Evolutionary conservation across 2,329 filamentous ascomycete genomes (phyloP).

Genomic region (Colletotrichum destructivum): DNA sequence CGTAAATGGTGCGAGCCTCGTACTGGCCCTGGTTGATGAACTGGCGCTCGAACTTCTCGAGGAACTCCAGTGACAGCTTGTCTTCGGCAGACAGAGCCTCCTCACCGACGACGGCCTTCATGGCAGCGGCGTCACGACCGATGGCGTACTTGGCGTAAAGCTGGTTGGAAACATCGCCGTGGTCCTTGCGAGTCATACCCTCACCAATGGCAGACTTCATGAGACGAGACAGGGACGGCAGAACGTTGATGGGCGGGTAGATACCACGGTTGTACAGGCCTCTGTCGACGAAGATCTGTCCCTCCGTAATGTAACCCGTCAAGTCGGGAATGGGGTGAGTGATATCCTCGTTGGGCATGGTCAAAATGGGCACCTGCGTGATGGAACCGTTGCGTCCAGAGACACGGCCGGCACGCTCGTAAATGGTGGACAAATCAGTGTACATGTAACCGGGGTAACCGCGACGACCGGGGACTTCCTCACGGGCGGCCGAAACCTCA

Average conservation of each 20-base stretch:
- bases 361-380: constrained; percentile 98
- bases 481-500: constrained; percentile 97
- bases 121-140: constrained; percentile 95
- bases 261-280: constrained; percentile 95
- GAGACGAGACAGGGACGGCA: constrained; percentile 97
- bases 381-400: constrained; percentile 97
- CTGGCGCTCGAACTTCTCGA: constrained; percentile 97
- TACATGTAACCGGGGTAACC: constrained; percentile 99
- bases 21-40: constrained; percentile 96
- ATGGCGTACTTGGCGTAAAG: constrained; percentile 99
- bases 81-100: constrained; percentile 96
- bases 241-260: constrained; percentile 98
- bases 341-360: constrained; percentile 99
- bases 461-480: constrained; percentile 99
- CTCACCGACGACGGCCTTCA: constrained; percentile 99
- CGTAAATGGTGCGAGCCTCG: constrained; percentile 91
- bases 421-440: constrained; percentile 99
- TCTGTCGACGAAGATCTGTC: constrained; percentile 98
- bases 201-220: constrained; percentile 99
- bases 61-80: constrained; percentile 96
- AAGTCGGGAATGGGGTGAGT: constrained; percentile 99
- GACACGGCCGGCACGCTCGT: constrained; percentile 98
- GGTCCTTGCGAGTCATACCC: constrained; percentile 95
- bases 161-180: constrained; percentile 99
- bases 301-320: constrained; percentile 99